Conservation (phyloP, 768 basidiomycete species). For the Mycena olivaceomarginata region DNA sequence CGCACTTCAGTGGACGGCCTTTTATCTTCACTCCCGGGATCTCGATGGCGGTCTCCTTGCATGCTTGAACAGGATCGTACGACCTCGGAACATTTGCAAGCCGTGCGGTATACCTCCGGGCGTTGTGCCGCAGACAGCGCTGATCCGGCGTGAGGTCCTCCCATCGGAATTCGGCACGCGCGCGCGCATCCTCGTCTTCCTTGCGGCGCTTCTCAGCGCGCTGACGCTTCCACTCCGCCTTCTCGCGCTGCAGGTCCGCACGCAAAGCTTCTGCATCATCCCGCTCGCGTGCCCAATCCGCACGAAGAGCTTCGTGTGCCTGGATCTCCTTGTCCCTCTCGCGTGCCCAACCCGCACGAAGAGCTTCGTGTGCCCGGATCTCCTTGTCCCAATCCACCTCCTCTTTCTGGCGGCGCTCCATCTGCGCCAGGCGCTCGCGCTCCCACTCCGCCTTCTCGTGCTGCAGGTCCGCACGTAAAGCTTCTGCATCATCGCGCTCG, state of each 20-base stretch:
- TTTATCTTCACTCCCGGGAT: slow-evolving; percentile 23
- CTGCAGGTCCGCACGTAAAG: neutral
- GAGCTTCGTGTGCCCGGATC: slow-evolving; percentile 13
- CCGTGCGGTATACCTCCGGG: slow-evolving; percentile 54
- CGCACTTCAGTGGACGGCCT: slow-evolving; percentile 21
- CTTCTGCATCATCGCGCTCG: neutral
- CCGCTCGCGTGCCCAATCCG: slow-evolving; percentile 18
- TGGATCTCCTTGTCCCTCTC: no score
- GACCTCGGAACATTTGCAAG: slow-evolving; percentile 52
- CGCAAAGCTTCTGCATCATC: slow-evolving; percentile 13
- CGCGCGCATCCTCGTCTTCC: slow-evolving; percentile 47
- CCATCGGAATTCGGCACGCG: slow-evolving; percentile 42
- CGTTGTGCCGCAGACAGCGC: slow-evolving; percentile 51
- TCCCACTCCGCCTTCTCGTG: slow-evolving; percentile 29
- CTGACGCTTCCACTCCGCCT: slow-evolving; percentile 12
- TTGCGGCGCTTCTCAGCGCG: slow-evolving; percentile 29
- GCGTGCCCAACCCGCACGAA: no score
- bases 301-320: no score
- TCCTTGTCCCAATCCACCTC: neutral
- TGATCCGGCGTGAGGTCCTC: slow-evolving; percentile 41
- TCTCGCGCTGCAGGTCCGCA: slow-evolving; percentile 11
- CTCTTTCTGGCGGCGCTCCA: slow-evolving; percentile 23
- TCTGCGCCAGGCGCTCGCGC: slow-evolving; percentile 24
- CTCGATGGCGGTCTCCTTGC: slow-evolving; percentile 44
- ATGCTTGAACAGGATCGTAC: slow-evolving; percentile 38